Base-by-base conservation (phyloP, 805 yeast species). In the Saturnispora quitensis region DNA sequence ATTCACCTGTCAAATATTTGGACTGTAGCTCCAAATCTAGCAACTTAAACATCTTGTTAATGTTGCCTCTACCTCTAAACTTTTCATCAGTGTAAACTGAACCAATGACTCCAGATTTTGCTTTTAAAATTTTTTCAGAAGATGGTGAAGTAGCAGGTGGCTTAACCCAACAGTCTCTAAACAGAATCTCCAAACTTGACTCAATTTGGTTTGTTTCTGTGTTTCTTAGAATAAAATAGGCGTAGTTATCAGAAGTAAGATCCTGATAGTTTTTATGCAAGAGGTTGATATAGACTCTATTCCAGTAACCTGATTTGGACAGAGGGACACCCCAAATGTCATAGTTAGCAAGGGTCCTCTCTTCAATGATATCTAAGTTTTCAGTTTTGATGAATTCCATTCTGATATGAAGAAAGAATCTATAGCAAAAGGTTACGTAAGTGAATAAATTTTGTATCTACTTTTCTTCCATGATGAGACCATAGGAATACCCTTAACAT, bases 41-140 rank as follows among this genome's bases (percentile, higher is more conserved):
- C 24, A 51, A 45, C 13, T 52, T 52, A 43, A 82, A 66, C 82
- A 82, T 74, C 27, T 52, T 50, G 7, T 63, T 63, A 0, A 85
- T 86, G 58, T 78, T 80, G 2, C 86, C 84, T 54, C 73, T 74
- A 13, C 76, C 73, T 48, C 89, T 73, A 56, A 68, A 66, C 42
- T 70, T 58, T 15, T 66, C 63, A 6, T 73, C 64, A 0, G 86
- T 81, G 60, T 66, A 82, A 1, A 83, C 88, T 10, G 82, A 78
- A 24, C 87, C 88, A 52, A 82, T 65, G 50, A 59, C 79, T 65
- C 47, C 73, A 38, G 24, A 10, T 38, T 38, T 38, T 25, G 57
- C 42, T 4, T 40, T 45, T 45, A 58, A 54, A 5, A 43, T 45
- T 2, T 44, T 38, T 12, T 55, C 22, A 9, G 50, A 45, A 3